Percentiles rank a stretch among this genome's conserved stretches.
phyloP scores from a whole-genome alignment of 805 yeast genomes.

The Candida golubevii region DNA sequence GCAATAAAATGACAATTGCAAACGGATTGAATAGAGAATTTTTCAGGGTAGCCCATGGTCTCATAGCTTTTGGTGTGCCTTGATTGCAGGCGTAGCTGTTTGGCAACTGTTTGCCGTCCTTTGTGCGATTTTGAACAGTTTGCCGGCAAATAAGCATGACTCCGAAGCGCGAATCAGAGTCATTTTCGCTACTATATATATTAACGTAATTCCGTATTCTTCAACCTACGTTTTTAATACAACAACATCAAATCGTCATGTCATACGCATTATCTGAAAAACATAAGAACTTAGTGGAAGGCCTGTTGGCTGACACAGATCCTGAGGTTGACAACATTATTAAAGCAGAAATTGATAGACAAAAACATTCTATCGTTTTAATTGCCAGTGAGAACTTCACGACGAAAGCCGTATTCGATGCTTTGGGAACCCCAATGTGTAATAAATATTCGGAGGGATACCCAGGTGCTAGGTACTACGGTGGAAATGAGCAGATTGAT shows the following conservation, averaged over 20 bases:
- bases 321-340: constrained; percentile 75
- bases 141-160: constrained; percentile 1
- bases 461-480: constrained; percentile 98
- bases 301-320: constrained; percentile 62
- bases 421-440: constrained; percentile 95
- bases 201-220: constrained; percentile 2
- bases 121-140: neutral
- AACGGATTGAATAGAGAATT: too few relatives aligned
- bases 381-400: constrained; percentile 98
- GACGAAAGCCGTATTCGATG: constrained; percentile 91
- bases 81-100: too few relatives aligned
- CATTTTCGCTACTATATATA: constrained; percentile 3
- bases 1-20: too few relatives aligned
- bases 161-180: constrained; percentile 11
- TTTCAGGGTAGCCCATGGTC: too few relatives aligned
- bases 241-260: constrained; percentile 20
- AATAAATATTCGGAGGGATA: constrained; percentile 99
- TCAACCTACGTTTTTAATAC: neutral
- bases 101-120: too few relatives aligned
- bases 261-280: constrained; percentile 46
- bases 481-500: constrained; percentile 97
- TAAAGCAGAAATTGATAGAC: constrained; percentile 82
- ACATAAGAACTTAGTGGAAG: constrained; percentile 53
- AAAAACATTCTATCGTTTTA: constrained; percentile 86
- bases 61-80: too few relatives aligned